Evolutionary conservation across 2,329 filamentous ascomycete genomes (phyloP), one percentile per base, ranked within the genome.

Genomic region (Cercospora sojina): DNA sequence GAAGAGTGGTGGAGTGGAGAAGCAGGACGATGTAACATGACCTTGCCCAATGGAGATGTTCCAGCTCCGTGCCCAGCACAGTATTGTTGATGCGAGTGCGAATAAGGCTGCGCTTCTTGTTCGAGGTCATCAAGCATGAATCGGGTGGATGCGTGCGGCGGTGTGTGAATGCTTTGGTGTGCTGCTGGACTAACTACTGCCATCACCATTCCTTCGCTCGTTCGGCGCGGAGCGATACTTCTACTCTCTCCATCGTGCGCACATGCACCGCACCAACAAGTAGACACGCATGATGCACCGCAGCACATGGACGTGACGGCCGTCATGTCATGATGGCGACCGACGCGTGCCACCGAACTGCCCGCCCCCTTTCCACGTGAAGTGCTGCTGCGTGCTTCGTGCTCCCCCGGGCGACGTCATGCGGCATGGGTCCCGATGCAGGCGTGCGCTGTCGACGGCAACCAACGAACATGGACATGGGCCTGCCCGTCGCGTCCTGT

Each of bases 21-120:
- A 38, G 12, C 4, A 64, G 41, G 4, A 8, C 62, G 55, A 64
- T 64, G 62, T 64, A 51, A 64, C 62, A 41, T 64, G 41, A 41
- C 56, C 60, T 58, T 59, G 20, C 62, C 41, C 35, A 23, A 65
- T 56, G 29, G 49, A 27, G 49, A 38, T 43, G 58, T 60, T 47
- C 47, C 57, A 56, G 32, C 31, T 20, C 9, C 10, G 53, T 57
- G 56, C 25, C 12, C 27, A 10, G 29, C 31, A 16, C 18, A 18
- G 18, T 43, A 16, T 5, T 12, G 18, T n/a, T 43, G 41, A n/a
- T 43, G 41, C 41, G 41, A 47, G n/a, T 47, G 41, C 18, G 41
- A 23, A 47, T 12, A 9, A 32, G n/a, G 16, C 35, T 38, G 35
- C 32, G 35, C 16, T 38, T 38, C 35, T 38, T 38, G 35, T 38